phyloP scores from a whole-genome alignment of 768 basidiomycete genomes.

The Infundibulicybe gibba region DNA sequence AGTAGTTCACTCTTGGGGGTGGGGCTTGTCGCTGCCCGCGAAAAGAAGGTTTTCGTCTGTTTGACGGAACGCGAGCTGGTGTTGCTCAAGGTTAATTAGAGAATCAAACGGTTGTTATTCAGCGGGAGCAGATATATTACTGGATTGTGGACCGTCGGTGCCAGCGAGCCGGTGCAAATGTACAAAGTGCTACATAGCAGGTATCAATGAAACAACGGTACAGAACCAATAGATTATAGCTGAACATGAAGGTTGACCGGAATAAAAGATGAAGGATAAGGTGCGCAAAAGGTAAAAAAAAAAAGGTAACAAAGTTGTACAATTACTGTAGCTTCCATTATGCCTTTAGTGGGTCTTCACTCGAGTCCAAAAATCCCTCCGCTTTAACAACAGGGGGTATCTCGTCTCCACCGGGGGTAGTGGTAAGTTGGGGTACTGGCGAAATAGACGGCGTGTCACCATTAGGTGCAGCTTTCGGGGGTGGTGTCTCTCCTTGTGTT shows the following conservation, averaged over 20 bases:
- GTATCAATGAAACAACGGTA: slow-evolving; percentile 20
- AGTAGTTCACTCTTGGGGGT: slow-evolving; percentile 80
- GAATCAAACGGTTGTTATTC: slow-evolving; percentile 3
- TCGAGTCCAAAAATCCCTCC: slow-evolving; percentile 65
- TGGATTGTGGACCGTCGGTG: slow-evolving; percentile 16
- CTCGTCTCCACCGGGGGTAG: slow-evolving; percentile 50
- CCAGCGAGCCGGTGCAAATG: slow-evolving; percentile 16
- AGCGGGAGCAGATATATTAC: slow-evolving; percentile 12
- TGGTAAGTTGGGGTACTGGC: slow-evolving; percentile 45
- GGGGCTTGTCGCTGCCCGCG: slow-evolving; percentile 37
- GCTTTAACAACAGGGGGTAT: slow-evolving; percentile 48
- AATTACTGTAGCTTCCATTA: slow-evolving; percentile 11
- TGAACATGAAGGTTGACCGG: slow-evolving; percentile 13
- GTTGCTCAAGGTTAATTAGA: slow-evolving; percentile 38
- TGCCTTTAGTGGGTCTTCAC: slow-evolving; percentile 52
- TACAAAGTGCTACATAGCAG: slow-evolving; percentile 23
- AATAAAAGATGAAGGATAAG: slow-evolving; percentile 11
- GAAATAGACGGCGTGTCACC: slow-evolving; percentile 35
- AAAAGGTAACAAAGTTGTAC: slow-evolving; percentile 11
- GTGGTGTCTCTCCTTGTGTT: slow-evolving; percentile 36
- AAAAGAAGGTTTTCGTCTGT: slow-evolving; percentile 50
- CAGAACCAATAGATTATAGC: slow-evolving; percentile 19
- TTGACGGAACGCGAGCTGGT: slow-evolving; percentile 78
- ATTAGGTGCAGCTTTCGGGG: slow-evolving; percentile 41
- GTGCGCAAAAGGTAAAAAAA: slow-evolving; percentile 11